These are phyloP conservation scores for Clonostachys rosea DNA, from an alignment of 2,329 filamentous ascomycete genomes.

Conservation along the genomic window DNA sequence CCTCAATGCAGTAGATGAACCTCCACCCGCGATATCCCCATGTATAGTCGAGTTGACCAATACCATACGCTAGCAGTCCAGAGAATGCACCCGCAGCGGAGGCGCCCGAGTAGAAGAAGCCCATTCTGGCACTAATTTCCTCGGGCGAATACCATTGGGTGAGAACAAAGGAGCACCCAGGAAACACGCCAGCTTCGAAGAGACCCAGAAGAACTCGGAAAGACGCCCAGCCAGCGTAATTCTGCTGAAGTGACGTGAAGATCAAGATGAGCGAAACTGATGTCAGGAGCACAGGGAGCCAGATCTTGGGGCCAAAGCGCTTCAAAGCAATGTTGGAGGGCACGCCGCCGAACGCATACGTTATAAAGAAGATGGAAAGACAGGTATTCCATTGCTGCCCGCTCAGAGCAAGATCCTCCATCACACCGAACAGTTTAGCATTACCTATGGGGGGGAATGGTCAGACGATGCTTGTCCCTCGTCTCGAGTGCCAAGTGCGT, in stretches of 20 bases:
- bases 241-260: slow-evolving; percentile 18
- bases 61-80: slow-evolving; percentile 24
- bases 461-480: too few species aligned
- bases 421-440: slow-evolving; percentile 49
- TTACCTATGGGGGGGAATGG: slow-evolving; percentile 31
- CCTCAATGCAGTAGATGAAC: slow-evolving; percentile 2
- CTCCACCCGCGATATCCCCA: slow-evolving; percentile 2
- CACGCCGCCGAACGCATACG: slow-evolving; percentile 65
- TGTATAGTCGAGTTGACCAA: slow-evolving; percentile 19
- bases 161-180: slow-evolving; percentile 4
- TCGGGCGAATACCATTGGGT: neutral
- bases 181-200: slow-evolving; percentile 14
- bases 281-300: slow-evolving; percentile 43
- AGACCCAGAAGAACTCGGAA: slow-evolving; percentile 10
- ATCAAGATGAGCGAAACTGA: slow-evolving; percentile 52
- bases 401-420: slow-evolving; percentile 50
- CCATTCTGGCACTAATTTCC: neutral
- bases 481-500: neutral
- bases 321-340: slow-evolving; percentile 70
- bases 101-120: neutral
- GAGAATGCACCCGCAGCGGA: neutral
- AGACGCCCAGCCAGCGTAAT: slow-evolving; percentile 6
- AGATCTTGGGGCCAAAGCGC: slow-evolving; percentile 45
- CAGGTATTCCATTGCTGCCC: slow-evolving; percentile 52
- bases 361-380: slow-evolving; percentile 25